Conservation (phyloP, 306 rosid genomes). For the Prunus mume region DNA sequence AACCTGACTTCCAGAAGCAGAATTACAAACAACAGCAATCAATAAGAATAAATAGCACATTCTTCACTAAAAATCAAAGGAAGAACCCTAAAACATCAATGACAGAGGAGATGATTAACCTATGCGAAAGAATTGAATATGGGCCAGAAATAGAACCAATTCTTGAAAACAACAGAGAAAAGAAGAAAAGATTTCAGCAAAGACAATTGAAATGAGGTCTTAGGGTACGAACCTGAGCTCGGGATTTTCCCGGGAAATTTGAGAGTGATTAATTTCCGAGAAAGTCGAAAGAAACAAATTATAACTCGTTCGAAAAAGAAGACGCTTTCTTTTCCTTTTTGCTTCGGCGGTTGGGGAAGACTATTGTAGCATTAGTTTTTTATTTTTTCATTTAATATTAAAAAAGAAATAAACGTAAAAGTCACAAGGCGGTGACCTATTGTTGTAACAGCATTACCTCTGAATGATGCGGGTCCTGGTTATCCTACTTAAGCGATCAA, state of each 20-base stretch:
- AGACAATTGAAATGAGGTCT: conserved; percentile 7
- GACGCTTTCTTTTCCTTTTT: neutral
- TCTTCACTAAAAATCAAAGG: neutral
- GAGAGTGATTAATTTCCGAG: conserved; percentile 36
- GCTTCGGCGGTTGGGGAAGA: conserved; percentile 47
- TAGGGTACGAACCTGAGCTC: conserved; percentile 36
- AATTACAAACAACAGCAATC: neutral
- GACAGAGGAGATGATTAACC: neutral
- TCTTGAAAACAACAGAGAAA: neutral
- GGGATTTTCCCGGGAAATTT: conserved; percentile 32
- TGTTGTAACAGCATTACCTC: neutral
- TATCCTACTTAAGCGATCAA: neutral
- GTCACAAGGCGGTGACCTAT: neutral
- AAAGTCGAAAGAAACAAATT: conserved; percentile 21
- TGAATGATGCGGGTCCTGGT: too few species aligned
- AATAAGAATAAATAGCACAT: neutral
- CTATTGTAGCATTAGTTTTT: neutral
- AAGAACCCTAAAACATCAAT: conserved; percentile 28
- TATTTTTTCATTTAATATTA: neutral
- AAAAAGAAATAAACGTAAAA: neutral
- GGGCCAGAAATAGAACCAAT: neutral
- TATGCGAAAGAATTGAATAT: neutral
- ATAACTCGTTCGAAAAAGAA: neutral
- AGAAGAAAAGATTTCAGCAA: neutral
- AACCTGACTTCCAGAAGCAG: neutral